These are phyloP conservation scores for Umbellularia californica DNA, from an alignment of 164 flowering plant species.

Conservation along the genomic window DNA sequence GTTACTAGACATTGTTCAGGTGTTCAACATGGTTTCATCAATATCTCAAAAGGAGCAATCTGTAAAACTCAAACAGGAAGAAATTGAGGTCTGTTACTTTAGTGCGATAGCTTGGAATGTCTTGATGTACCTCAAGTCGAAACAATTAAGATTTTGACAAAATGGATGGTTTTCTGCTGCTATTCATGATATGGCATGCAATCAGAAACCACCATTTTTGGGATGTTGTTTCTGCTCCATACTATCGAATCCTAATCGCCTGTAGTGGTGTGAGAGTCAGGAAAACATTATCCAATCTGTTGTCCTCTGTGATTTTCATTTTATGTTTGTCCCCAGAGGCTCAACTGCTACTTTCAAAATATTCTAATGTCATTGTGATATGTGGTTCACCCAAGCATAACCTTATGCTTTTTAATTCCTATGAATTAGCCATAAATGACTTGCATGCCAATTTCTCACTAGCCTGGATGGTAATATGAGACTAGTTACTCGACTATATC, in stretches of 20 bases:
- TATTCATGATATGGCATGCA: too few species aligned
- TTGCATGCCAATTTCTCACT: too few species aligned
- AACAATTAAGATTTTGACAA: not conserved
- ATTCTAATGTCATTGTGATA: not conserved
- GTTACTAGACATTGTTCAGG: constrained; percentile 59
- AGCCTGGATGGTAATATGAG: too few species aligned
- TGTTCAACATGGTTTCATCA: constrained; percentile 63
- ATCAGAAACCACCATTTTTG: too few species aligned
- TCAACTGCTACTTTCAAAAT: not conserved
- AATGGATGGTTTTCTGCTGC: not conserved
- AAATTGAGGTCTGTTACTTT: constrained; percentile 52
- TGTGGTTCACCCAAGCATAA: not conserved
- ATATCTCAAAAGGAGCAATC: constrained; percentile 56
- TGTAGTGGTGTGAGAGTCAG: too few species aligned
- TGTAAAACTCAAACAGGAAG: constrained; percentile 48
- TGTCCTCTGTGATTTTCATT: too few species aligned
- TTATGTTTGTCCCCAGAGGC: not conserved
- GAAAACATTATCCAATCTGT: too few species aligned
- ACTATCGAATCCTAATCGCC: too few species aligned
- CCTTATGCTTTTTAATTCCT: too few species aligned
- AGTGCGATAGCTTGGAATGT: not conserved
- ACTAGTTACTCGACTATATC: not conserved
- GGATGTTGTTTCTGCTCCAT: too few species aligned
- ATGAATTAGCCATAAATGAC: too few species aligned
- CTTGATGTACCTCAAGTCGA: not conserved